Base-by-base conservation (phyloP, 1,139 yeast genomes). In the Magnusiomyces paraingens region DNA sequence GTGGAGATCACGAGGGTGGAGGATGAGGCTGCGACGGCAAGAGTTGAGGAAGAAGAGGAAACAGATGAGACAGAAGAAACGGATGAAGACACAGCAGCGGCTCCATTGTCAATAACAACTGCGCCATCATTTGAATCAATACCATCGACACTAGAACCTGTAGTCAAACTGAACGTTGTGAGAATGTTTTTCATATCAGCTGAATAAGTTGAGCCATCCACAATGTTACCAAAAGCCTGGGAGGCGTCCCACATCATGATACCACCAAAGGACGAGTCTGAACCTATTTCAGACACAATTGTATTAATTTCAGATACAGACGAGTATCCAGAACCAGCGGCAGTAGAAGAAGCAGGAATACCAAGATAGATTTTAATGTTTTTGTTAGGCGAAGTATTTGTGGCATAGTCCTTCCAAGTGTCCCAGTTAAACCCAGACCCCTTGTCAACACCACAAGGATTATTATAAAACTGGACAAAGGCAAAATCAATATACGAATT, bases 221-320 rank as follows among this genome's bases (percentile, higher is more conserved):
- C 68, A 17, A 54, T 51, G 66, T 87, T 88, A 20, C 76, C 66
- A 66, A 76, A 79, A 15, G 85, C 90, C 68, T 86, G 90, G 53
- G 94, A 84, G 51, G 95, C 96, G 71, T 90, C 96, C 96, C 97
- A 90, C 61, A 89, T 72, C 73, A 86, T 82, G 59, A 90, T 78
- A 65, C 97, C 97, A 59, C 95, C 96, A 64, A 89, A 86, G 51
- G 78, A 70, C 20, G 61, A 48, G 55, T 73, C 56, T n/a, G 49
- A 48, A 20, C 50, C 32, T 21, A 55, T 53, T 2, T n/a, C 11
- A 12, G 59, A 32, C 44, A 65, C 57, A 49, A 67, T 61, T 12
- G 56, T 39, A 47, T 60, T 50, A 40, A 68, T 61, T n/a, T 59
- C 58, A 14, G 55, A 50, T 21, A 62, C 62, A 17, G 50, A 15